These are phyloP conservation scores for Russula brevipes DNA, from an alignment of 768 basidiomycete genomes.

Conservation along the genomic window DNA sequence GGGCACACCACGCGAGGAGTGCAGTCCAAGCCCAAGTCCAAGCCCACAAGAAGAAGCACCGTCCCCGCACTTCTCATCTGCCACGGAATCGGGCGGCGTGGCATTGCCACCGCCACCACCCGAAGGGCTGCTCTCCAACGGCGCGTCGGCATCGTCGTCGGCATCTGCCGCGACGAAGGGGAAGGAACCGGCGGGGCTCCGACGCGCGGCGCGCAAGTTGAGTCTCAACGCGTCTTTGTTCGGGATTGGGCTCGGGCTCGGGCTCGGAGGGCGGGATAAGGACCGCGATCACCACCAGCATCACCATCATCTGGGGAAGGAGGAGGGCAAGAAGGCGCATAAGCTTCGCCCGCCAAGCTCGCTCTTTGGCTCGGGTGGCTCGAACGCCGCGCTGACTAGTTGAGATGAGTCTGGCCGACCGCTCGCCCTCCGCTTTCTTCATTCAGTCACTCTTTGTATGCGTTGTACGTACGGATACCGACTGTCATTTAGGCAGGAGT, in stretches of 20 bases:
- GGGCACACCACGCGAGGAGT: conserved; percentile 5
- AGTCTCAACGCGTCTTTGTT: conserved; percentile 59
- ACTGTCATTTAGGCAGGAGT: conserved; percentile 8
- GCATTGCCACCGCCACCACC: not conserved
- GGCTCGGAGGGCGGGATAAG: conserved; percentile 1
- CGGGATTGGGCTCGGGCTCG: conserved; percentile 39
- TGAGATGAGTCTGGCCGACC: not conserved
- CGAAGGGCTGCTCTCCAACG: not conserved
- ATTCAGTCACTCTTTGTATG: conserved; percentile 3
- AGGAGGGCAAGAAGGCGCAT: conserved; percentile 7
- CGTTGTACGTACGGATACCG: conserved; percentile 14
- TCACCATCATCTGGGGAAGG: not conserved
- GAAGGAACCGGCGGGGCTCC: conserved; percentile 38
- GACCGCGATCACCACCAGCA: conserved; percentile 2
- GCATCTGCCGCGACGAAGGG: conserved; percentile 16
- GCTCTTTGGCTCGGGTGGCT: not conserved
- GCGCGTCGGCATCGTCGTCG: not conserved
- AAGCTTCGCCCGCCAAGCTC: not conserved
- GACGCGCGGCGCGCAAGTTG: conserved; percentile 45
- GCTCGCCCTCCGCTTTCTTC: too few relatives aligned
- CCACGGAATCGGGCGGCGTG: not conserved
- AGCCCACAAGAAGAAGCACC: not conserved
- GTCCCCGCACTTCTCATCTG: not conserved
- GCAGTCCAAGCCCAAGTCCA: not conserved
- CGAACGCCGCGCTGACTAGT: not conserved